Evolutionary conservation across 225 moss, liverwort and hornwort genomes (phyloP), one percentile per base, ranked within the genome.

Genomic region (Climacium dendroides): DNA sequence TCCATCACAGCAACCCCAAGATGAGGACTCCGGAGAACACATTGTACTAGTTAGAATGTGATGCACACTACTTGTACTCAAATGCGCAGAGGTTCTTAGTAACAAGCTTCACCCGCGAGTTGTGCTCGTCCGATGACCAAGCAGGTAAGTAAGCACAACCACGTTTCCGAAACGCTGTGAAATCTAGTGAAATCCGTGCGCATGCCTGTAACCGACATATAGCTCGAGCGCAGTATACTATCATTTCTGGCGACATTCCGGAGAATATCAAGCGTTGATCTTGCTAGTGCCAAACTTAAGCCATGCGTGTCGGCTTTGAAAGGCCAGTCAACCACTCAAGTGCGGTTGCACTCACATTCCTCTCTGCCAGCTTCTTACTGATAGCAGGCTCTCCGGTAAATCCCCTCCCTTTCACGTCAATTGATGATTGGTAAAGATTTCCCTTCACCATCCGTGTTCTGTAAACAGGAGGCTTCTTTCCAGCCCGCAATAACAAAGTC

Each of bases 321-420:
- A 94, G 89, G n/a, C 93, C 94, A 64, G 94, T 94, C 37, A 94
- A 74, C 94, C 93, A 95, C 87, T 96, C 99, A 78, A 97, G 85
- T 13, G 99, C 99, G 81, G 93, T 83, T 35, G 88, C 85, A 82
- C 96, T 96, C 19, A 95, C 97, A 90, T 94, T 95, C 87, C 90
- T 95, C 93, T 99, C 99, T 14, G 99, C 99, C 77, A 91, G 89
- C 82, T 97, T 99, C 89, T 99, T 99, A 83, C 91, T 96, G 28
- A 71, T 64, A 16, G 95, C 99, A 82, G 97, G 95, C 82, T 95
- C 93, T 41, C 99, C 99, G 19, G 88, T 88, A 67, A 97, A 99
- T 9, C 93, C 87, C 79, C 92, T 95, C 53, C 96, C 93, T 89
- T 92, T 96, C 84, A 96, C 92, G 71, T 91, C 85, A 67, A 96